Conservation (phyloP, 306 rosid genomes). For the Lithocarpus polystachyus region DNA sequence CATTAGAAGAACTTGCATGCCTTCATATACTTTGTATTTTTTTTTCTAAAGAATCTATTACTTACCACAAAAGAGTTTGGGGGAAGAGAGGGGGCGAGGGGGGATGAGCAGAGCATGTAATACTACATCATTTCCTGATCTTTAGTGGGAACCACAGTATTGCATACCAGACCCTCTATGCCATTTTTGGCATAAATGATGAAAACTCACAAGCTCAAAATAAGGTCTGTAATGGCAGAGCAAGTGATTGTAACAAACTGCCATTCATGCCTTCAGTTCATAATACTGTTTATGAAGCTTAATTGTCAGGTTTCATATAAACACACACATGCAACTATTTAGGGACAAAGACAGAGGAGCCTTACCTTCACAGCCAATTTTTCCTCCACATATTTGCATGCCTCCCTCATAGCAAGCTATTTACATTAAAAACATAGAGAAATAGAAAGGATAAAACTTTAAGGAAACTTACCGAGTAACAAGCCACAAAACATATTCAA, state of each 20-base stretch:
- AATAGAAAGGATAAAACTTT: not conserved
- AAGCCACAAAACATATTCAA: not conserved
- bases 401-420: slow-evolving; percentile 99
- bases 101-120: not conserved
- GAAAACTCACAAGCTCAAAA: not conserved
- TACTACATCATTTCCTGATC: not conserved
- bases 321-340: not conserved
- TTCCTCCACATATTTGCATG: slow-evolving; percentile 86
- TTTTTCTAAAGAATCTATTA: no score
- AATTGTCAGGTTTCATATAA: not conserved
- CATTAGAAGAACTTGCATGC: not conserved
- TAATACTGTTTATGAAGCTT: not conserved
- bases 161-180: not conserved
- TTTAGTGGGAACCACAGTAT: not conserved
- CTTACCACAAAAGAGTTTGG: no score
- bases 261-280: no score
- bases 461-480: slow-evolving; percentile 6
- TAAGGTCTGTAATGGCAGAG: not conserved
- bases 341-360: not conserved
- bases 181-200: not conserved
- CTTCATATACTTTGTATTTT: no score
- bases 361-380: slow-evolving; percentile 77
- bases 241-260: not conserved
- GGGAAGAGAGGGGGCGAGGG: no score
- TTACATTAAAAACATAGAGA: slow-evolving; percentile 6